phyloP scores from a whole-genome alignment of 2,329 filamentous ascomycete genomes.

The Verticillium albo-atrum region DNA sequence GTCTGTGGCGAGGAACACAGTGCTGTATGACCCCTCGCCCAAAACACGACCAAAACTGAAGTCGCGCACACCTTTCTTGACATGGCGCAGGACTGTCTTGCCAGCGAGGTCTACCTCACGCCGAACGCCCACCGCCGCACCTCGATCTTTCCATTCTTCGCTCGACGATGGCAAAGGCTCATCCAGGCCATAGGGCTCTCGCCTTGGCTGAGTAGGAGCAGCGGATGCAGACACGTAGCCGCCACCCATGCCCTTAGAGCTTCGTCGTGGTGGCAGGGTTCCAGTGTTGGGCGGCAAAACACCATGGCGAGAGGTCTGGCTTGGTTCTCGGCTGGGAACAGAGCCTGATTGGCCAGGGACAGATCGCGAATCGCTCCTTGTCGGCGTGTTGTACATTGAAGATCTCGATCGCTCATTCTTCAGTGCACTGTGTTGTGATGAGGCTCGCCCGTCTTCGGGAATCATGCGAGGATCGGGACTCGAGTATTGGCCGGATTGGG shows the following conservation, averaged over 20 bases:
- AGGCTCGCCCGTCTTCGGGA: conserved; percentile 18
- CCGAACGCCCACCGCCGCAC: conserved; percentile 78
- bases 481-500: conserved; percentile 19
- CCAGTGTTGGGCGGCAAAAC: conserved; percentile 47
- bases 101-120: conserved; percentile 84
- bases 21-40: conserved; percentile 97
- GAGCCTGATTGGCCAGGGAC: conserved; percentile 54
- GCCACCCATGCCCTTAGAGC: conserved; percentile 66
- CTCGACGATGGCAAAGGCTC: conserved; percentile 52
- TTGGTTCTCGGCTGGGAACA: conserved; percentile 63
- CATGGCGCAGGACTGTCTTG: conserved; percentile 71
- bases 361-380: conserved; percentile 60
- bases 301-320: conserved; percentile 57
- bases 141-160: conserved; percentile 94
- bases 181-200: conserved; percentile 31
- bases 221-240: conserved; percentile 43
- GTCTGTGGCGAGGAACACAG: conserved; percentile 88
- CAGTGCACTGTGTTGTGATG: conserved; percentile 43
- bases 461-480: conserved; percentile 19
- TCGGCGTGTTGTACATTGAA: conserved; percentile 49
- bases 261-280: conserved; percentile 68
- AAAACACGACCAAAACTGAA: conserved; percentile 89
- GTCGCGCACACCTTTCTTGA: conserved; percentile 97
- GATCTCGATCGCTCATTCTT: conserved; percentile 55
- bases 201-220: conserved; percentile 34